Percentiles rank a stretch among this genome's conserved stretches.
These are phyloP conservation scores for Penicillium lividum DNA, from an alignment of 495 filamentous ascomycete genomes.

Conservation along the genomic window DNA sequence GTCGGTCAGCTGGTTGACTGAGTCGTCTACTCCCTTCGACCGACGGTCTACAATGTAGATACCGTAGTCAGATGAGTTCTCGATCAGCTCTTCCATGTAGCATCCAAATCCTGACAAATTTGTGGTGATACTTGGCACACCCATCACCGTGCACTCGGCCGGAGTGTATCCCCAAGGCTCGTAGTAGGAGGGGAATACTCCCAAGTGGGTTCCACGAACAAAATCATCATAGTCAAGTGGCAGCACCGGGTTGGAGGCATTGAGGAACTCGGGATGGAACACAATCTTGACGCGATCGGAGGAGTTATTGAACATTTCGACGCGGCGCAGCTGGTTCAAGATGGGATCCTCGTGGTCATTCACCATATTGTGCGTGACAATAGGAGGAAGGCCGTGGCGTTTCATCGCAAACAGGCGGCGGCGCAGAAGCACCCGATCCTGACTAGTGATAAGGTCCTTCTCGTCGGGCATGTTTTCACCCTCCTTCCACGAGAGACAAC, in stretches of 20 bases:
- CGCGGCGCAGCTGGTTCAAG: slow-evolving; percentile 91
- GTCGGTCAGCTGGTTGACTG: slow-evolving; percentile 87
- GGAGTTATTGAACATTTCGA: slow-evolving; percentile 94
- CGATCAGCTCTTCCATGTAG: slow-evolving; percentile 99
- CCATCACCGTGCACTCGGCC: slow-evolving; percentile 98
- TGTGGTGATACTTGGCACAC: slow-evolving; percentile 96
- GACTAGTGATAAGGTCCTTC: slow-evolving; percentile 87
- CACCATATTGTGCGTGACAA: slow-evolving; percentile 99
- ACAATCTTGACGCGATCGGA: slow-evolving; percentile 94
- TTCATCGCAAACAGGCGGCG: slow-evolving; percentile 96
- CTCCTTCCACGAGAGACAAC: slow-evolving; percentile 90
- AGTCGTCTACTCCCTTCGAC: slow-evolving; percentile 94
- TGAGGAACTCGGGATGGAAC: slow-evolving; percentile 98
- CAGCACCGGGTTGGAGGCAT: slow-evolving; percentile 90
- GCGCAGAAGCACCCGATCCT: slow-evolving; percentile 91
- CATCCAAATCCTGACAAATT: slow-evolving; percentile 97
- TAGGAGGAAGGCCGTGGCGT: slow-evolving; percentile 81
- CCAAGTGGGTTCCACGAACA: slow-evolving; percentile 92
- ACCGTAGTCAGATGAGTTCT: slow-evolving; percentile 95
- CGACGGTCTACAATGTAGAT: slow-evolving; percentile 98
- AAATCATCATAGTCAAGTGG: slow-evolving; percentile 98
- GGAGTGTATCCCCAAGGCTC: slow-evolving; percentile 99
- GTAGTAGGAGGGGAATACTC: slow-evolving; percentile 96
- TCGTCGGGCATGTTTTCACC: slow-evolving; percentile 90
- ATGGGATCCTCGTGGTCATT: slow-evolving; percentile 94